Evolutionary conservation across 495 filamentous ascomycete species (phyloP), one percentile per base, ranked within the genome.

Genomic region (Cetradonia linearis): DNA sequence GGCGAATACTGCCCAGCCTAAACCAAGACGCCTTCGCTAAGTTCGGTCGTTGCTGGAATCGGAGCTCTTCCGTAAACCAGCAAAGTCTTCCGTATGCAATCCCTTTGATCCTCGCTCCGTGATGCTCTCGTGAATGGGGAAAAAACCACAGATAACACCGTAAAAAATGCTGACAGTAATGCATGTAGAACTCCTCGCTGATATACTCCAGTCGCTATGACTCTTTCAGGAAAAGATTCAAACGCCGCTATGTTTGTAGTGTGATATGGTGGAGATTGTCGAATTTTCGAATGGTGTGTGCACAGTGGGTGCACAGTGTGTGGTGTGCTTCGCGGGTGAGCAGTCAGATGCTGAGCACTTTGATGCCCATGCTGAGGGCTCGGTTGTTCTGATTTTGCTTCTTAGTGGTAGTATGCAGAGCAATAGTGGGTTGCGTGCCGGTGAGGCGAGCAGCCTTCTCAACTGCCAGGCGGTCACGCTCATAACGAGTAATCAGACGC

Each of bases 31-130:
- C 63, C 63, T 56, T 62, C 59, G 63, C 63, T 65, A 28, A 44
- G 38, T 46, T 48, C 63, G 49, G 25, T 57, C 28, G 46, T 59
- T 65, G 59, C 60, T 55, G 42, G 56, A 54, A 55, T 58, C 55
- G 63, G 63, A 65, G 63, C 63, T 54, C 63, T 65, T 65, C 63
- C 63, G n/a, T 65, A 46, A 40, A 56, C 63, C 63, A 65, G 58
- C 63, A 61, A 58, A 44, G 59, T 55, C 60, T 58, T 31, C 58
- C 34, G 28, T 38, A 56, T 58, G 46, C 59, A 48, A 50, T 46
- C 20, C 59, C 53, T 33, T 23, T 31, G 34, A 50, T 30, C 31
- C 50, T 33, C 59, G 59, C 59, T 61, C 27, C 27, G 18, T 46
- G 59, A 60, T 61, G 59, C 49, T 34, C 8, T 55, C 38, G 44